Conservation (phyloP, 805 yeast species). For the Candida piceae region DNA sequence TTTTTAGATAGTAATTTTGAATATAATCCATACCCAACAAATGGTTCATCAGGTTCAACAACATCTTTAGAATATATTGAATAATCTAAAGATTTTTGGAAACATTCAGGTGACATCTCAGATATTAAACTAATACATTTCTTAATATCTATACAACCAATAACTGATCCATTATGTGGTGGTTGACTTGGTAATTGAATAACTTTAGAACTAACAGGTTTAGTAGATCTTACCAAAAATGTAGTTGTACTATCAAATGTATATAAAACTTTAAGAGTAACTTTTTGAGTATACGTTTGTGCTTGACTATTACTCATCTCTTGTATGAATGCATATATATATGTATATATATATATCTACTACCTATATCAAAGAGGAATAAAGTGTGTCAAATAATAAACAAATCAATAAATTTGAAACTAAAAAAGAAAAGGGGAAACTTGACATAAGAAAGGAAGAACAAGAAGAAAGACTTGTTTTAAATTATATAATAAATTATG, state of each 20-base stretch:
- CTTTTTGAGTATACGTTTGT: slow-evolving; percentile 22
- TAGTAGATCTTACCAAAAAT: slow-evolving; percentile 36
- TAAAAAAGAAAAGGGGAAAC: too few species aligned
- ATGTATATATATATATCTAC: too few species aligned
- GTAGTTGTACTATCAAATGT: slow-evolving; percentile 39
- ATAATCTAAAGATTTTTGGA: slow-evolving; percentile 37
- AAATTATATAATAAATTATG: too few species aligned
- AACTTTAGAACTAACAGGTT: slow-evolving; percentile 34
- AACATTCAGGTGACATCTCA: slow-evolving; percentile 44
- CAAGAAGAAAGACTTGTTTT: too few species aligned
- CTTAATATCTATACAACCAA: slow-evolving; percentile 40
- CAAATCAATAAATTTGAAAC: too few species aligned
- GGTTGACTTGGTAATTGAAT: slow-evolving; percentile 37
- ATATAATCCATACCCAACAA: slow-evolving; percentile 41
- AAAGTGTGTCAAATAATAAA: not conserved
- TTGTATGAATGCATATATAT: too few species aligned
- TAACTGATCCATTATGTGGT: slow-evolving; percentile 36
- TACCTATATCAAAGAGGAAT: not conserved
- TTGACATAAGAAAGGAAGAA: too few species aligned
- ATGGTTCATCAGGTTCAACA: slow-evolving; percentile 48
- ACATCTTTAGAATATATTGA: slow-evolving; percentile 43
- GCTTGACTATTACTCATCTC: slow-evolving; percentile 18
- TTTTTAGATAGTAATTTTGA: slow-evolving; percentile 27
- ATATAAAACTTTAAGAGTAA: slow-evolving; percentile 35
- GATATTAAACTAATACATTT: slow-evolving; percentile 39